Percentiles rank a stretch among this genome's conserved stretches.
Conservation (phyloP, 352 stramenopile genomes). For the Globisporangium cystogenes region DNA sequence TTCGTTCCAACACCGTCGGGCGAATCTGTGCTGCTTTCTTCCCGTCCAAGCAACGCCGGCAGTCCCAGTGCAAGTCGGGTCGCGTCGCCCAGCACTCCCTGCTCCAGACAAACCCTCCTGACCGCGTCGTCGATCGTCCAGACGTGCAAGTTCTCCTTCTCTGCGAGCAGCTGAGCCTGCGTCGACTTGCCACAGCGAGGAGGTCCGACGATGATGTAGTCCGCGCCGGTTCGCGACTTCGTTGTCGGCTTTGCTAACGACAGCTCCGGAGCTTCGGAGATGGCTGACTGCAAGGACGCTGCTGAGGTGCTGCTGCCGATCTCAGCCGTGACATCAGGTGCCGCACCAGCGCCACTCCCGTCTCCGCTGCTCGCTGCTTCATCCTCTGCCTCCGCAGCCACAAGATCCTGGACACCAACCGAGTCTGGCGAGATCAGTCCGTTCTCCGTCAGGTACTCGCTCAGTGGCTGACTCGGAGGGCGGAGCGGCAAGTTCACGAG, state of each 20-base stretch:
- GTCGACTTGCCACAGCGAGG: slow-evolving; percentile 75
- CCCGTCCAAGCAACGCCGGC: neutral
- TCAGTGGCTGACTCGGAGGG: slow-evolving; percentile 50
- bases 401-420: neutral
- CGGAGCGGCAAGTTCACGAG: slow-evolving; percentile 70
- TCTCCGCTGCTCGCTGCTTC: neutral
- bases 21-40: neutral
- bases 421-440: slow-evolving; percentile 19
- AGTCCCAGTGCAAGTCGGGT: slow-evolving; percentile 31
- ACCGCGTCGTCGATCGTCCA: slow-evolving; percentile 81
- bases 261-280: neutral
- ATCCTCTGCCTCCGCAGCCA: neutral
- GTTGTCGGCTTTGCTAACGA: neutral
- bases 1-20: neutral
- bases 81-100: slow-evolving; percentile 32
- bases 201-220: slow-evolving; percentile 84
- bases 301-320: neutral
- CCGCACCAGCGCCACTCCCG: neutral
- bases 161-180: slow-evolving; percentile 61
- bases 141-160: slow-evolving; percentile 61
- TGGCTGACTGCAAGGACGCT: neutral
- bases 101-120: slow-evolving; percentile 20
- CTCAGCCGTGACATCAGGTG: neutral
- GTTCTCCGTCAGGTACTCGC: slow-evolving; percentile 48
- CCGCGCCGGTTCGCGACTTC: slow-evolving; percentile 32